Conservation (phyloP, 306 rosid species). For the Vicia sativa region DNA sequence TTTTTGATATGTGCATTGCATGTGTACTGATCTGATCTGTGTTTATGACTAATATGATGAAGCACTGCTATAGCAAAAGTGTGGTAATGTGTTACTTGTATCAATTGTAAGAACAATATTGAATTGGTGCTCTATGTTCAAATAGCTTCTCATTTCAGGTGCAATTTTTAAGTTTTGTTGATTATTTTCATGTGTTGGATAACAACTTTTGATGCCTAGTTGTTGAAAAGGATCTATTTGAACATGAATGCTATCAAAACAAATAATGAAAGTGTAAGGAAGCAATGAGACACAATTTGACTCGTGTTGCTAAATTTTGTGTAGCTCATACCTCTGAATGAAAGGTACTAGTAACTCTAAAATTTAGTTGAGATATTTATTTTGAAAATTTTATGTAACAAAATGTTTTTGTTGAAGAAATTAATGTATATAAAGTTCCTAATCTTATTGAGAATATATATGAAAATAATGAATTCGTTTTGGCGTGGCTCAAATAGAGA, state of each 20-base stretch:
- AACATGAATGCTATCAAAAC: not conserved
- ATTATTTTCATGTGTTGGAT: not conserved
- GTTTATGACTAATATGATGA: constrained; percentile 2
- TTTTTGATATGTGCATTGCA: constrained; percentile 42
- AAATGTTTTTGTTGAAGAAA: no score
- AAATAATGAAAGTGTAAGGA: not conserved
- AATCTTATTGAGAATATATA: no score
- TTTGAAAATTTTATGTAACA: no score
- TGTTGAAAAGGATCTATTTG: not conserved
- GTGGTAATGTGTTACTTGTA: constrained; percentile 33
- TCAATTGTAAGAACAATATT: no score
- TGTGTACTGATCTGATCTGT: not conserved
- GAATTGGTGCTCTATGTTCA: not conserved
- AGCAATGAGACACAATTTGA: not conserved
- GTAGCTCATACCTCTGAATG: no score
- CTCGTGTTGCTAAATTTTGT: not conserved
- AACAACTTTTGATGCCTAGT: not conserved
- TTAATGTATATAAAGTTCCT: no score
- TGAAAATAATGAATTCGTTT: no score
- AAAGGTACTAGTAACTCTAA: no score
- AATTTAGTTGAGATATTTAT: no score
- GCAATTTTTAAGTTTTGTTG: not conserved
- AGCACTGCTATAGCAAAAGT: not conserved
- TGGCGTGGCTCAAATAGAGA: no score
- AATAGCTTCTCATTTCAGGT: not conserved